phyloP scores from a whole-genome alignment of 73 alveolate genomes.

The Urostyla sp. region DNA sequence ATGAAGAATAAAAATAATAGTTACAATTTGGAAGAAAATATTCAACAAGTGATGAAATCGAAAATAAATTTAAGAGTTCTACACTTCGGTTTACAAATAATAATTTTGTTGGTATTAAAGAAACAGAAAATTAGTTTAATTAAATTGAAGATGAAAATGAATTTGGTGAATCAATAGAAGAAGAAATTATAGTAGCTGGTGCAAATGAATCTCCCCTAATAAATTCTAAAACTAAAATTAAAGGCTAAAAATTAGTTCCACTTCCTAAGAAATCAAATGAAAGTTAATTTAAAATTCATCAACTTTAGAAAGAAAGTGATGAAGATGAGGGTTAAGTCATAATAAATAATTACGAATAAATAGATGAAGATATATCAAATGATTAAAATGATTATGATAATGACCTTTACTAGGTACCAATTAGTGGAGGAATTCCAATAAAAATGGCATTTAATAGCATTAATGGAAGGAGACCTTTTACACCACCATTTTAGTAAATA shows the following conservation, averaged over 20 bases:
- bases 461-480: conserved; percentile 18
- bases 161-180: conserved; percentile 23
- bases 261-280: neutral
- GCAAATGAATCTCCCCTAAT: conserved; percentile 1
- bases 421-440: conserved; percentile 33
- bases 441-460: neutral
- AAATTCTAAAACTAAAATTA: neutral
- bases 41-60: conserved; percentile 19
- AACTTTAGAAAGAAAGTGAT: neutral
- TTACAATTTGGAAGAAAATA: conserved; percentile 26
- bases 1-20: no score
- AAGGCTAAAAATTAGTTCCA: conserved; percentile 2
- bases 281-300: neutral
- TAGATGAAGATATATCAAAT: conserved; percentile 7
- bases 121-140: conserved; percentile 13
- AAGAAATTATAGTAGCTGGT: conserved; percentile 16
- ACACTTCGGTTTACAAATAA: conserved; percentile 37
- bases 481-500: conserved; percentile 30
- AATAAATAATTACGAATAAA: neutral
- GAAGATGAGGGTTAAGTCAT: no score
- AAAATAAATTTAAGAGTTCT: conserved; percentile 4
- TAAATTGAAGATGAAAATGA: neutral
- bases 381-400: conserved; percentile 2
- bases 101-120: conserved; percentile 23
- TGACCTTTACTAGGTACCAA: conserved; percentile 31